Evolutionary conservation across 176 grass and related monocot genomes (phyloP), one percentile per base, ranked within the genome.

Genomic region (Cymbopogon citratus): DNA sequence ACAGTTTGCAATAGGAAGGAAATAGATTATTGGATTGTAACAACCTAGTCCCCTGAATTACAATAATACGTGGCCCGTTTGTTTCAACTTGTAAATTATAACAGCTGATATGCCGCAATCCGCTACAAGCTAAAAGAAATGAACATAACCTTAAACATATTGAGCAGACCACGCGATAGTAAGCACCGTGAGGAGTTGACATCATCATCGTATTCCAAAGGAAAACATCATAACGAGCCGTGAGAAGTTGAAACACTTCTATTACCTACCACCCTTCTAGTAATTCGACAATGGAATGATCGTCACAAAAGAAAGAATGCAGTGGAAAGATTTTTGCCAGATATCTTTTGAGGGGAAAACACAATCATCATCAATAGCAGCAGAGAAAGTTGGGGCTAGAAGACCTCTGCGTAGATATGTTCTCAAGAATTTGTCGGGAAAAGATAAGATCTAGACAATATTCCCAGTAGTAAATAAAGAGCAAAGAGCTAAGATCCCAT

Each of bases 401-500:
- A 40, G 80, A 73, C 63, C 21, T n/a, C 13, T 63, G 27, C 6
- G 23, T 33, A 52, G 73, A 41, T 78, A 78, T 74, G 27, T 45
- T 46, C 28, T 21, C 9, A 63, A 72, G 75, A 85, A 28, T 72
- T 45, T 52, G 56, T 63, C 29, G 14, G 21, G n/a, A 73, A 46
- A 31, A 28, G 75, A 79, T 23, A 27, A 65, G 56, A 79, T 71
- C 21, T 62, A 23, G n/a, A 18, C 36, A 29, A 57, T 56, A 74
- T 74, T 35, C 60, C 25, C 4, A 7, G 6, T 6, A 64, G 40
- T 73, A 80, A 79, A 38, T 86, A 80, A 66, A 80, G 59, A 63
- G 60, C n/a, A 43, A 61, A 77, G 27, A 8, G 18, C 52, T 56
- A 78, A 83, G 31, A 83, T 83, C 8, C 12, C 31, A 82, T 72